These are phyloP conservation scores for Penicillium sp. DNA, from an alignment of 2,329 filamentous ascomycete genomes.

Conservation along the genomic window DNA sequence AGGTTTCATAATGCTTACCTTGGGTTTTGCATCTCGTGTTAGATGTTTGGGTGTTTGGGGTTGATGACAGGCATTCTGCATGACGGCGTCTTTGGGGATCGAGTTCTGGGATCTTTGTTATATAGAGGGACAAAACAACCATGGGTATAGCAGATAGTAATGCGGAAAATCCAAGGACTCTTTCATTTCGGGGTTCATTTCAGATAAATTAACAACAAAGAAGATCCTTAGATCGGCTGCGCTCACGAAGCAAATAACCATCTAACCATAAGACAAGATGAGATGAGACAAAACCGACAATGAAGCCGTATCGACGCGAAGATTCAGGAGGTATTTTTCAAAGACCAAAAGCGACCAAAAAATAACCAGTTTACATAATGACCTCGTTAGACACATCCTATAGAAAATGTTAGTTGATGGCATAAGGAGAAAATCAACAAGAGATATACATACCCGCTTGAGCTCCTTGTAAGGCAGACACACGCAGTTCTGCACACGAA, in stretches of 20 bases:
- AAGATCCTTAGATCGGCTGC: constrained; percentile 12
- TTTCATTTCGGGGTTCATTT: constrained; percentile 12
- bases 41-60: background rate
- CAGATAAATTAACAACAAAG: constrained; percentile 13
- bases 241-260: constrained; percentile 19
- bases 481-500: constrained; percentile 95
- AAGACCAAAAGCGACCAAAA: constrained; percentile 12
- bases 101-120: constrained; percentile 3
- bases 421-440: background rate
- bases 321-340: constrained; percentile 20
- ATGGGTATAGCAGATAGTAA: background rate
- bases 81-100: constrained; percentile 5
- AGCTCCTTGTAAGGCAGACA: constrained; percentile 97
- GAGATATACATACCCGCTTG: constrained; percentile 70
- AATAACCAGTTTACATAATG: constrained; percentile 70
- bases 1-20: background rate
- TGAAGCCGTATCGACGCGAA: constrained; percentile 19
- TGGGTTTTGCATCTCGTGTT: background rate
- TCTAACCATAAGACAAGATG: constrained; percentile 16
- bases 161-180: constrained; percentile 6
- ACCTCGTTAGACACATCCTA: constrained; percentile 58
- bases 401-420: constrained; percentile 1
- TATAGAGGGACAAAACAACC: background rate
- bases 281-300: constrained; percentile 4
- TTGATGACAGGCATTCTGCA: background rate